Percentiles rank a stretch among this genome's conserved stretches.
These are phyloP conservation scores for Incumbomyces delicatus DNA, from an alignment of 2,329 filamentous ascomycete genomes.

Conservation along the genomic window DNA sequence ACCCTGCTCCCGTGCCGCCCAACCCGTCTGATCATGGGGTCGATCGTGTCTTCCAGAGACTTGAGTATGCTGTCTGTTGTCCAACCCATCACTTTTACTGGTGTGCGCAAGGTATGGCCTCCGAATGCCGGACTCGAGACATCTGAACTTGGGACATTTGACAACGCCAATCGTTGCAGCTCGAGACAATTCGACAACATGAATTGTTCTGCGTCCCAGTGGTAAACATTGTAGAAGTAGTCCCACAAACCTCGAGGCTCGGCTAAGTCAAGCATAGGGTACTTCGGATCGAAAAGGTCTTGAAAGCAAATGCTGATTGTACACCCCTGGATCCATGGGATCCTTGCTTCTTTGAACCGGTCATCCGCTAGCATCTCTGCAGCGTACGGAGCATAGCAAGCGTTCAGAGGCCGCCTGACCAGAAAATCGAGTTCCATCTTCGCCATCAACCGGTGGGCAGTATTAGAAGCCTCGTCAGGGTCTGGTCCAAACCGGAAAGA, in stretches of 20 bases:
- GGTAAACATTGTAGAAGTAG: constrained; percentile 18
- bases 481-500: constrained; percentile 15
- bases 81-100: constrained; percentile 8
- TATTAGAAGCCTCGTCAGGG: constrained; percentile 16
- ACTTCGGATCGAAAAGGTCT: constrained; percentile 25
- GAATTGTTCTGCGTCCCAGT: constrained; percentile 13
- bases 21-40: constrained; percentile 16
- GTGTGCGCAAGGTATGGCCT: neutral
- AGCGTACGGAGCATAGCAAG: constrained; percentile 22
- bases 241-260: constrained; percentile 20
- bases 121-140: neutral
- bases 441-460: constrained; percentile 16
- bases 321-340: constrained; percentile 22
- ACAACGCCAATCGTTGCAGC: constrained; percentile 11
- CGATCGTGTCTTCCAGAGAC: constrained; percentile 14
- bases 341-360: constrained; percentile 17
- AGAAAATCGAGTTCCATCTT: constrained; percentile 24
- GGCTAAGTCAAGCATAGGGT: constrained; percentile 21
- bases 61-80: constrained; percentile 12
- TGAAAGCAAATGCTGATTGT: constrained; percentile 24
- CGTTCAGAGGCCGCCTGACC: constrained; percentile 24
- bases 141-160: neutral
- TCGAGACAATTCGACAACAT: constrained; percentile 16
- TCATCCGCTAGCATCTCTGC: constrained; percentile 12
- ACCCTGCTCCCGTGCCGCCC: constrained; percentile 12